These are phyloP conservation scores for Paramicrosporidium saccamoebae DNA, from an alignment of 371 early-diverging fungal genomes.

Conservation along the genomic window DNA sequence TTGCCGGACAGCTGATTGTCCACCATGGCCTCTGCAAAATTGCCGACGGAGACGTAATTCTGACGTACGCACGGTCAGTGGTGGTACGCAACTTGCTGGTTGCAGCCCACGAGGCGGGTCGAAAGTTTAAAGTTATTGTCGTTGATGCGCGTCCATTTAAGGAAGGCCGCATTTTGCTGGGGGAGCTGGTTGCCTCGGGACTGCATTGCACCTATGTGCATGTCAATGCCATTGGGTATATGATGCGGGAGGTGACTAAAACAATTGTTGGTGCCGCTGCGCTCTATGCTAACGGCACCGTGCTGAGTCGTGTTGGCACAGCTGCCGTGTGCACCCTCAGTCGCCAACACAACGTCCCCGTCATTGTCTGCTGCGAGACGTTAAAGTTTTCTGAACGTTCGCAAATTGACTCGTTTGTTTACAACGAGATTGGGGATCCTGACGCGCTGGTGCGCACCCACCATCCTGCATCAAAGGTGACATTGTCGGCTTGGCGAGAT, in stretches of 20 bases:
- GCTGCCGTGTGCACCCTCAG: slow-evolving; percentile 72
- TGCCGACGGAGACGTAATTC: slow-evolving; percentile 65
- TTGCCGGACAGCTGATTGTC: slow-evolving; percentile 44
- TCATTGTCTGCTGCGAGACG: slow-evolving; percentile 76
- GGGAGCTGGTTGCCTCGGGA: slow-evolving; percentile 6
- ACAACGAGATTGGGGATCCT: slow-evolving; percentile 55
- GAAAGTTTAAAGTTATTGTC: slow-evolving; percentile 62
- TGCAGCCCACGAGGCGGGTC: slow-evolving; percentile 31
- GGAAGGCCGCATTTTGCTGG: slow-evolving; percentile 22
- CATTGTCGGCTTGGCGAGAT: slow-evolving; percentile 1
- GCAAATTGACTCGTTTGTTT: slow-evolving; percentile 72
- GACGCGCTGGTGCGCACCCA: slow-evolving; percentile 5
- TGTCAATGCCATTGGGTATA: slow-evolving; percentile 18
- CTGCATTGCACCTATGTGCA: slow-evolving; percentile 5
- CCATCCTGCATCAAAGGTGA: not conserved
- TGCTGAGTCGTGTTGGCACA: slow-evolving; percentile 69
- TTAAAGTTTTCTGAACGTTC: slow-evolving; percentile 79
- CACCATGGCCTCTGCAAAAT: slow-evolving; percentile 49
- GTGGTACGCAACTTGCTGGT: slow-evolving; percentile 36
- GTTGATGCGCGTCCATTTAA: slow-evolving; percentile 62
- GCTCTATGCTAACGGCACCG: slow-evolving; percentile 60
- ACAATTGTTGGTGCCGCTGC: slow-evolving; percentile 76
- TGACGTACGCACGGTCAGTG: slow-evolving; percentile 63
- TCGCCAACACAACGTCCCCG: slow-evolving; percentile 50
- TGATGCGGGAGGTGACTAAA: slow-evolving; percentile 55